Evolutionary conservation across 2,329 filamentous ascomycete genomes (phyloP).

Genomic region (Aspergillus sergii): DNA sequence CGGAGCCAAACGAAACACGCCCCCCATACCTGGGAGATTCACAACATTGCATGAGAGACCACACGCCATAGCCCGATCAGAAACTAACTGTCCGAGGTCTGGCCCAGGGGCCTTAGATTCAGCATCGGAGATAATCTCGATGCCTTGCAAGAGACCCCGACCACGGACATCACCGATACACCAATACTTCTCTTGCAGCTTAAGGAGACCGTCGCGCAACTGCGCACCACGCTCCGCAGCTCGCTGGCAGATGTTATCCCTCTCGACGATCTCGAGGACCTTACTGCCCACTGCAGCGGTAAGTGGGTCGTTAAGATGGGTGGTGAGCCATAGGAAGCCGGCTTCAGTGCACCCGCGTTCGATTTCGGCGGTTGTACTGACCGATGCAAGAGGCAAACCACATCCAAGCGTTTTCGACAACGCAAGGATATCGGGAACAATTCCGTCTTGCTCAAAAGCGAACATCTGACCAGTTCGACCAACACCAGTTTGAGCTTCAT

Average conservation of each 20-base stretch:
- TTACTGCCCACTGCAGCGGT: slow-evolving; percentile 63
- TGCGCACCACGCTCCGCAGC: slow-evolving; percentile 49
- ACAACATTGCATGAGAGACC: slow-evolving; percentile 62
- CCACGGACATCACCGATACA: slow-evolving; percentile 66
- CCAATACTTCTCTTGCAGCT: slow-evolving; percentile 54
- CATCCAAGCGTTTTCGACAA: slow-evolving; percentile 65
- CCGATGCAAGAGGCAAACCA: slow-evolving; percentile 61
- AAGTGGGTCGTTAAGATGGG: slow-evolving; percentile 65
- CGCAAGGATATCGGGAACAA: slow-evolving; percentile 62
- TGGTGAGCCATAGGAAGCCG: slow-evolving; percentile 62
- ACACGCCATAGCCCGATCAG: slow-evolving; percentile 51
- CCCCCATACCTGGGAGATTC: slow-evolving; percentile 57
- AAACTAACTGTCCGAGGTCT: slow-evolving; percentile 53
- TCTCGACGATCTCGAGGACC: slow-evolving; percentile 62
- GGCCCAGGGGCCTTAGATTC: slow-evolving; percentile 51
- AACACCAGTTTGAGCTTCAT: slow-evolving; percentile 63
- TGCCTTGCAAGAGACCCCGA: slow-evolving; percentile 59
- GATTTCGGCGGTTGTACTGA: slow-evolving; percentile 59
- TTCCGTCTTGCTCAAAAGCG: slow-evolving; percentile 55
- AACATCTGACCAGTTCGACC: slow-evolving; percentile 62
- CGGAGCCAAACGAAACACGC: slow-evolving; percentile 62
- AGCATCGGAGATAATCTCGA: slow-evolving; percentile 60
- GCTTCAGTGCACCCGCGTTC: slow-evolving; percentile 51
- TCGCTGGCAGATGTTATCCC: slow-evolving; percentile 55
- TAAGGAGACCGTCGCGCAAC: slow-evolving; percentile 52